phyloP scores from a whole-genome alignment of 192 early-diverging fungal genomes.

The Linnemannia exigua region DNA sequence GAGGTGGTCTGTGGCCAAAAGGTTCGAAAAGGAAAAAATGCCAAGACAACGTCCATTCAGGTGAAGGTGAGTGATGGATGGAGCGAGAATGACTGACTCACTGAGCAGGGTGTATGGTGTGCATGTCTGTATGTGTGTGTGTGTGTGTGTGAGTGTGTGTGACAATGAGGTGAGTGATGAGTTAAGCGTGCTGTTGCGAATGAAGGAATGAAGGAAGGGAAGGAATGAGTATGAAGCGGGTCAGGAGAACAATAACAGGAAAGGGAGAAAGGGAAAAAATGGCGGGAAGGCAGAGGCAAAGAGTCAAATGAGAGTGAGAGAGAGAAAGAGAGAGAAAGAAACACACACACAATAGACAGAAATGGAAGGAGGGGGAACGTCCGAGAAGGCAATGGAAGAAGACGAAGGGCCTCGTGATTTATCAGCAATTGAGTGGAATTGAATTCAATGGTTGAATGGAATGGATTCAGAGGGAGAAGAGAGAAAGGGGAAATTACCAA shows the following conservation, averaged over 20 bases:
- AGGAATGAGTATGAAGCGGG: not conserved
- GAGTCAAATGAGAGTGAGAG: not conserved
- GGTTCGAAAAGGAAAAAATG: constrained; percentile 4
- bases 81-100: not conserved
- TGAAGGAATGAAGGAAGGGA: not conserved
- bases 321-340: too few relatives aligned
- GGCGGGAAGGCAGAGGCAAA: not conserved
- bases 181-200: not conserved
- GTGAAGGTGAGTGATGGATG: not conserved
- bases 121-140: not conserved
- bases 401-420: not conserved
- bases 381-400: not conserved
- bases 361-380: not conserved
- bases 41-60: not conserved
- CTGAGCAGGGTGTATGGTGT: not conserved
- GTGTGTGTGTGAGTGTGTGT: not conserved
- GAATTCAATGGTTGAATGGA: too few relatives aligned
- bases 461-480: not conserved
- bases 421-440: not conserved
- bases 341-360: not conserved
- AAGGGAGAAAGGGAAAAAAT: not conserved
- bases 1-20: not conserved
- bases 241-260: not conserved
- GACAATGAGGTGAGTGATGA: not conserved
- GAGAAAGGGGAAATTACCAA: not conserved